Percentiles rank a stretch among this genome's conserved stretches.
Evolutionary conservation across 2,329 filamentous ascomycete species (phyloP).

Genomic region (Incumbomyces delicatus): DNA sequence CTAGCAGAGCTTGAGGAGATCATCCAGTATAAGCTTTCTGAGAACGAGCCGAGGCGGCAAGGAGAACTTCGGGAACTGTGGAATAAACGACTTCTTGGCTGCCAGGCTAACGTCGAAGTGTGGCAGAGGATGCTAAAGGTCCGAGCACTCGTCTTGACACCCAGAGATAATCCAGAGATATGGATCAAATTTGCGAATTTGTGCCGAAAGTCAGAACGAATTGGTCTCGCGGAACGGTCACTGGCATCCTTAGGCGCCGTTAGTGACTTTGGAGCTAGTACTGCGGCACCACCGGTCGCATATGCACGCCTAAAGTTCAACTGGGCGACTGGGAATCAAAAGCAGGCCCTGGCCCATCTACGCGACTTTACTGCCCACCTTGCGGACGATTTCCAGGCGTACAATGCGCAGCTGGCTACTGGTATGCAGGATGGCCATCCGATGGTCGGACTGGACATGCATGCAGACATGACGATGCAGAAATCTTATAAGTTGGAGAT

Average conservation of each 20-base stretch:
- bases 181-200: slow-evolving; percentile 99
- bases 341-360: slow-evolving; percentile 50
- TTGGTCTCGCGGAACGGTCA: slow-evolving; percentile 90
- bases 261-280: slow-evolving; percentile 20
- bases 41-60: slow-evolving; percentile 70
- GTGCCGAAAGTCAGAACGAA: slow-evolving; percentile 89
- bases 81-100: slow-evolving; percentile 90
- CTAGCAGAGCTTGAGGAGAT: slow-evolving; percentile 96
- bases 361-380: slow-evolving; percentile 53
- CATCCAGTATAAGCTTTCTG: slow-evolving; percentile 90
- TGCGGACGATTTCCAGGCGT: slow-evolving; percentile 47
- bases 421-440: slow-evolving; percentile 25
- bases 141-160: slow-evolving; percentile 80
- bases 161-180: slow-evolving; percentile 93
- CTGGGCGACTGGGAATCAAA: slow-evolving; percentile 72
- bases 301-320: slow-evolving; percentile 97
- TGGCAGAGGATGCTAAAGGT: slow-evolving; percentile 98
- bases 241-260: slow-evolving; percentile 78
- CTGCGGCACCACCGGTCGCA: slow-evolving; percentile 62
- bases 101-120: slow-evolving; percentile 92
- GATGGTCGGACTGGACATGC: slow-evolving; percentile 25
- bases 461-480: slow-evolving; percentile 29
- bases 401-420: slow-evolving; percentile 36
- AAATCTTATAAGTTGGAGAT: slow-evolving; percentile 38
- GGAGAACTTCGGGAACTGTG: slow-evolving; percentile 86